Percentiles rank a stretch among this genome's conserved stretches.
Evolutionary conservation across 2,329 filamentous ascomycete genomes (phyloP).

Genomic region (Rugonectria rugulosa): DNA sequence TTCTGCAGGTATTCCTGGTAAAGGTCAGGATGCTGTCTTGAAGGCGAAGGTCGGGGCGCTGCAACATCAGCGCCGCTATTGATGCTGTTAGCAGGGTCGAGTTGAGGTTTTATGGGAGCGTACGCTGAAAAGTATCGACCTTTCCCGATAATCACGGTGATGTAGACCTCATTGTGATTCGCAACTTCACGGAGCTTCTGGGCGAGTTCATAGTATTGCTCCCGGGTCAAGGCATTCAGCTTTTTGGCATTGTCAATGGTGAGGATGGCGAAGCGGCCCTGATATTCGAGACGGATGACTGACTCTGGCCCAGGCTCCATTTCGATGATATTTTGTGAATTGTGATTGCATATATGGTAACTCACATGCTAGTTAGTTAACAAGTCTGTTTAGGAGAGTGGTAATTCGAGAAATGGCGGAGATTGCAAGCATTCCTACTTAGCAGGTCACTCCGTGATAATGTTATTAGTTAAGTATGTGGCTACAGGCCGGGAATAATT

Average conservation of each 20-base stretch:
- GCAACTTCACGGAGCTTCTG: slow-evolving; percentile 79
- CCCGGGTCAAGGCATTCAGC: slow-evolving; percentile 80
- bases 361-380: too few relatives aligned
- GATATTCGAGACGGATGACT: slow-evolving; percentile 49
- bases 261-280: slow-evolving; percentile 69
- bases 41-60: slow-evolving; percentile 55
- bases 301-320: slow-evolving; percentile 13
- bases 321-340: too few relatives aligned
- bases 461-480: too few relatives aligned
- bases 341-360: too few relatives aligned
- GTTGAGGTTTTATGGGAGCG: slow-evolving; percentile 38
- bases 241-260: slow-evolving; percentile 89
- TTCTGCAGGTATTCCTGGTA: slow-evolving; percentile 67
- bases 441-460: too few relatives aligned
- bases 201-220: slow-evolving; percentile 80
- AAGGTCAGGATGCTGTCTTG: slow-evolving; percentile 44
- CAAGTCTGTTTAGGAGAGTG: too few relatives aligned
- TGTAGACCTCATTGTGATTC: slow-evolving; percentile 77
- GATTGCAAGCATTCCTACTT: too few relatives aligned
- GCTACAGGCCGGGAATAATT: too few relatives aligned
- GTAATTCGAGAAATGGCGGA: too few relatives aligned
- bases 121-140: slow-evolving; percentile 92
- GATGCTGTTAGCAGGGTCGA: slow-evolving; percentile 4
- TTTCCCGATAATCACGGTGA: slow-evolving; percentile 84
- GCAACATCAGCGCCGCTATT: slow-evolving; percentile 81